Evolutionary conservation across 495 filamentous ascomycete species (phyloP), one percentile per base, ranked within the genome.

Genomic region (Hypoxylon crocopeplum): DNA sequence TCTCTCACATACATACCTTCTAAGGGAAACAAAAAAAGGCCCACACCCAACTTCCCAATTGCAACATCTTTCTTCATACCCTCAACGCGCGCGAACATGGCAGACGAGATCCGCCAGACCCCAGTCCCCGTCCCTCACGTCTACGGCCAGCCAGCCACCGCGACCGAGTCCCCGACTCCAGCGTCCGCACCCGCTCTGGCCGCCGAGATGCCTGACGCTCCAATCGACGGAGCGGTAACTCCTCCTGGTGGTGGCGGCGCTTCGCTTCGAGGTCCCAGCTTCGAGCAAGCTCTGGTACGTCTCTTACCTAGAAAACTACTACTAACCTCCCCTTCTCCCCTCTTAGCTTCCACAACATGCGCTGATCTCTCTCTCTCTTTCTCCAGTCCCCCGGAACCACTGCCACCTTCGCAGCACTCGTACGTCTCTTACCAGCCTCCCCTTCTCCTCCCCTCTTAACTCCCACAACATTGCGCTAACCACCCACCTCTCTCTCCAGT

Each of bases 111-210:
- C 16, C 56, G 41, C 5, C 65, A 60, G 27, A 68, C 65, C 13
- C 68, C 68, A 0, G 49, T 70, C 1, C 65, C 68, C 7, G 48
- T 70, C 12, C 68, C 65, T 11, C 30, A 53, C 15, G 48, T 61
- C 12, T 68, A 61, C 39, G 65, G 68, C 4, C 68, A 68, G 40
- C 68, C 54, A 19, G 24, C 45, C 3, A 7, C 13, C 3, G 21
- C 52, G 29, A 30, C 59, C 11, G 16, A 19, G 10, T 1, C 42
- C 13, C 33, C 33, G 1, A 38, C 30, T 10, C 13, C 19, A 19
- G 45, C 32, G 3, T 3, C 12, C 5, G 32, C 32, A 12, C 25
- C 25, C 25, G n/a, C n/a, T n/a, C n/a, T n/a, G n/a, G n/a, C n/a
- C n/a, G n/a, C n/a, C n/a, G n/a, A n/a, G n/a, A n/a, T n/a, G n/a